phyloP scores from a whole-genome alignment of 768 basidiomycete species.

The Russula virescens region DNA sequence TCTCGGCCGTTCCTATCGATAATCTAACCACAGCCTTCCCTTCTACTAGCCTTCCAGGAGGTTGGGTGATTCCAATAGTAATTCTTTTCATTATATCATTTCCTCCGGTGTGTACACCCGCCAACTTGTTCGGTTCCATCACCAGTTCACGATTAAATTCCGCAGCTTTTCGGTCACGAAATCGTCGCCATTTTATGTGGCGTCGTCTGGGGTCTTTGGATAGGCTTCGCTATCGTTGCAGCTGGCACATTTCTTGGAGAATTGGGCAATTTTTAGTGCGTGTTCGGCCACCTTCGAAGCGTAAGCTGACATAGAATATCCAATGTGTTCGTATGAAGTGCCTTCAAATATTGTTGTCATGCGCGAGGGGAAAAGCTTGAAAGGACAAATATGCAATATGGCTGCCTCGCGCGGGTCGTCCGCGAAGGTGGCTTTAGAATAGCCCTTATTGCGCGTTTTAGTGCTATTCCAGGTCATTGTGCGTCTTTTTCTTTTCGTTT shows the following conservation, averaged over 20 bases:
- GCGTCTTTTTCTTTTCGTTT: conserved; percentile 28
- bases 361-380: conserved; percentile 67
- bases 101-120: conserved; percentile 54
- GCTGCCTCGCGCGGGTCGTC: conserved; percentile 51
- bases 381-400: conserved; percentile 40
- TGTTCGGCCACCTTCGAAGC: conserved; percentile 8
- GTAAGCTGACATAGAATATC: not conserved
- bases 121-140: not conserved
- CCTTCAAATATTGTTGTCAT: conserved; percentile 77
- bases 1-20: not conserved
- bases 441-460: conserved; percentile 68
- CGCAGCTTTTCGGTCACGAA: conserved; percentile 87
- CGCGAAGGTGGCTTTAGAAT: conserved; percentile 87
- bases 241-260: conserved; percentile 83
- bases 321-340: conserved; percentile 37
- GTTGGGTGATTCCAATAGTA: conserved; percentile 76
- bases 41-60: conserved; percentile 42
- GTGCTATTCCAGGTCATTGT: conserved; percentile 87
- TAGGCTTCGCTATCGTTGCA: conserved; percentile 81
- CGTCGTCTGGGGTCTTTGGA: conserved; percentile 83
- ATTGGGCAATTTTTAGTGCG: conserved; percentile 82
- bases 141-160: conserved; percentile 6
- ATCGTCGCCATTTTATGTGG: conserved; percentile 86
- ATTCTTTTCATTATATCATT: conserved; percentile 82
- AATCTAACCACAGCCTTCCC: too few species aligned